phyloP scores from a whole-genome alignment of 139 green algal genomes.

The Chlorella vulgaris region DNA sequence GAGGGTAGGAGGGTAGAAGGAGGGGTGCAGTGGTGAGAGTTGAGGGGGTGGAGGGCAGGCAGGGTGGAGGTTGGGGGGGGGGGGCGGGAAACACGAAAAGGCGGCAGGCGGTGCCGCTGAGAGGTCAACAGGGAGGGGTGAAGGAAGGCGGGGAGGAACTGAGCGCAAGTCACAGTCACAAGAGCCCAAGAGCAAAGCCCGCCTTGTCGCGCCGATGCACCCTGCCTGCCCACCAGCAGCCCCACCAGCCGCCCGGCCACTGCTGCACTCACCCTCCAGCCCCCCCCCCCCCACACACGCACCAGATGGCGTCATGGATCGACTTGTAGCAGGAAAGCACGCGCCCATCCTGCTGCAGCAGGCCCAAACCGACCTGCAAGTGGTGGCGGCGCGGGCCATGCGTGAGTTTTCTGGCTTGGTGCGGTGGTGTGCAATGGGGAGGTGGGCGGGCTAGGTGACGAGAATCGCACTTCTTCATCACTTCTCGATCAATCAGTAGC shows the following conservation, averaged over 20 bases:
- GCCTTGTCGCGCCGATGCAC: background rate
- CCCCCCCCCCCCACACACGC: background rate
- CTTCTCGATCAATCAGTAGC: no score
- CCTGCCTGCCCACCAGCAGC: background rate
- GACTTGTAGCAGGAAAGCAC: constrained; percentile 64
- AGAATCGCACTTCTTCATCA: no score
- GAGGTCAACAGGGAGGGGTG: no score
- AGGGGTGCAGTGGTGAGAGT: background rate
- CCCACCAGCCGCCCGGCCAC: background rate
- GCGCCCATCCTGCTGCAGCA: constrained; percentile 49
- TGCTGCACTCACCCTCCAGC: background rate
- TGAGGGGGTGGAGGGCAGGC: no score
- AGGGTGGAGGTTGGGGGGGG: no score
- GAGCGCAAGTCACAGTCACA: no score
- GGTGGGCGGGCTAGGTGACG: background rate
- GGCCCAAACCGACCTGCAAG: constrained; percentile 50
- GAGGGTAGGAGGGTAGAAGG: background rate
- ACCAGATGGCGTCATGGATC: constrained; percentile 41
- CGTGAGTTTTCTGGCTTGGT: background rate
- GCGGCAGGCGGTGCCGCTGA: no score
- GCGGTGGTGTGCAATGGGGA: background rate
- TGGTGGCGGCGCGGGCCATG: background rate
- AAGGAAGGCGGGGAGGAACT: no score
- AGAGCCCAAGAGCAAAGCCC: no score
- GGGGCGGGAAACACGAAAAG: no score